These are phyloP conservation scores for Wallacemonas sp. DNA, from an alignment of 208 protist genomes.

Conservation along the genomic window DNA sequence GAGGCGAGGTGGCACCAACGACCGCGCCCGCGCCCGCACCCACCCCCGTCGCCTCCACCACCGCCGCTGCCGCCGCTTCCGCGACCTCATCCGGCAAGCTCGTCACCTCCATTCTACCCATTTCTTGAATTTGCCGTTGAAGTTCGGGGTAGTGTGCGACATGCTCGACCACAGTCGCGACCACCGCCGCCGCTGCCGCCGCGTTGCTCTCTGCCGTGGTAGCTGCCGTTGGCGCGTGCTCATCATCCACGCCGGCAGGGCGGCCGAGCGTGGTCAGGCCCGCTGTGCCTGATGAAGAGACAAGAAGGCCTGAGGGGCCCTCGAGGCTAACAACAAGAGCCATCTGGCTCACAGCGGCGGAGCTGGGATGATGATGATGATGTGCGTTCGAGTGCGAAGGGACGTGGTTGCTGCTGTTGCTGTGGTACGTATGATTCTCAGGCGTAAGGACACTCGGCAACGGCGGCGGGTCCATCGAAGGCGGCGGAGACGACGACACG, in stretches of 20 bases:
- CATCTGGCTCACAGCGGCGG: not conserved
- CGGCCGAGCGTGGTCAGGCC: not conserved
- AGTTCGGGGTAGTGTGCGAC: constrained; percentile 5
- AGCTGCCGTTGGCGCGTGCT: not conserved
- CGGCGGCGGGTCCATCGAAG: no score
- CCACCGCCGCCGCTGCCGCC: constrained; percentile 2
- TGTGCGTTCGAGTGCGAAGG: not conserved
- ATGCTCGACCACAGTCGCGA: constrained; percentile 10
- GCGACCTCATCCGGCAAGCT: constrained; percentile 5
- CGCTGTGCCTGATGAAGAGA: not conserved
- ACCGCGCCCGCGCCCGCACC: not conserved
- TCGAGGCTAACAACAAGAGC: constrained; percentile 11
- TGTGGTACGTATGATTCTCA: constrained; percentile 1
- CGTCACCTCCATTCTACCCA: constrained; percentile 4
- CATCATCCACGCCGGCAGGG: not conserved
- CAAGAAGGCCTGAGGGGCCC: not conserved
- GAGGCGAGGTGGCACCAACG: not conserved
- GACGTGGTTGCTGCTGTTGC: not conserved
- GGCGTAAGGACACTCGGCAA: not conserved
- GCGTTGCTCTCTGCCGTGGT: not conserved
- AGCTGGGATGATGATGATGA: not conserved
- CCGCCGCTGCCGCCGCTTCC: constrained; percentile 4
- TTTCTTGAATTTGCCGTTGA: constrained; percentile 2
- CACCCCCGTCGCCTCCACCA: constrained; percentile 3
- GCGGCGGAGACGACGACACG: not conserved